Percentiles rank a stretch among this genome's conserved stretches.
phyloP scores from a whole-genome alignment of 2,329 filamentous ascomycete genomes.

The Sphaerulina musiva region DNA sequence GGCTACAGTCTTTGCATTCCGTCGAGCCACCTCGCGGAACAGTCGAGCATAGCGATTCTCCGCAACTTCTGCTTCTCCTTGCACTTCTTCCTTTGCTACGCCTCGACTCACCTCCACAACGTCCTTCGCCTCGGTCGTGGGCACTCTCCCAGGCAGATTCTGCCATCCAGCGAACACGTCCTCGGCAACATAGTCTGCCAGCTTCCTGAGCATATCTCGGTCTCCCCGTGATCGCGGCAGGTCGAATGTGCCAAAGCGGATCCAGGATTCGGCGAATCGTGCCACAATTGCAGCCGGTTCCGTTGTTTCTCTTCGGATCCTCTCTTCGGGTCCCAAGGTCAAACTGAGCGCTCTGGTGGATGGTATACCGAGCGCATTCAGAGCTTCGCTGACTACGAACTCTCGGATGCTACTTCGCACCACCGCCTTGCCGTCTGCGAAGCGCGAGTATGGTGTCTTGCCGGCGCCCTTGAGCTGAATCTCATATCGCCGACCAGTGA shows the following conservation, averaged over 20 bases:
- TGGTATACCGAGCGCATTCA: constrained; percentile 79
- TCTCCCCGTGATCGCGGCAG: constrained; percentile 79
- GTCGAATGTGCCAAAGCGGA: constrained; percentile 93
- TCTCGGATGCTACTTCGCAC: constrained; percentile 88
- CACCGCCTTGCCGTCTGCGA: constrained; percentile 92
- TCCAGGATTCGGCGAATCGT: constrained; percentile 84
- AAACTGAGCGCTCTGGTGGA: constrained; percentile 80
- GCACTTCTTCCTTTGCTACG: constrained; percentile 47
- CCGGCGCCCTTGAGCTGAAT: constrained; percentile 92
- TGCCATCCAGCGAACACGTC: constrained; percentile 86
- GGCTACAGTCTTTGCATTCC: constrained; percentile 82
- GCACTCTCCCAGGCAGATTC: constrained; percentile 58
- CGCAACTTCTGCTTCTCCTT: constrained; percentile 58
- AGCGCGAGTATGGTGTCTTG: constrained; percentile 87
- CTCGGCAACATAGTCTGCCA: constrained; percentile 79
- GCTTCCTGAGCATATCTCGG: constrained; percentile 61
- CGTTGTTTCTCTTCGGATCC: constrained; percentile 68
- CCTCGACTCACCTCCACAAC: constrained; percentile 36
- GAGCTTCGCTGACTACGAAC: constrained; percentile 82
- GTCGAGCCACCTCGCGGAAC: constrained; percentile 77
- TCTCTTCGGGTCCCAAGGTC: constrained; percentile 64
- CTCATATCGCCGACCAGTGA: constrained; percentile 70
- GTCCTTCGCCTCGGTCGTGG: constrained; percentile 45
- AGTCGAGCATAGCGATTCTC: constrained; percentile 84
- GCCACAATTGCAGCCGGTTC: constrained; percentile 92